Conservation (phyloP, 169 alveolate genomes). For the Theileria parva region DNA sequence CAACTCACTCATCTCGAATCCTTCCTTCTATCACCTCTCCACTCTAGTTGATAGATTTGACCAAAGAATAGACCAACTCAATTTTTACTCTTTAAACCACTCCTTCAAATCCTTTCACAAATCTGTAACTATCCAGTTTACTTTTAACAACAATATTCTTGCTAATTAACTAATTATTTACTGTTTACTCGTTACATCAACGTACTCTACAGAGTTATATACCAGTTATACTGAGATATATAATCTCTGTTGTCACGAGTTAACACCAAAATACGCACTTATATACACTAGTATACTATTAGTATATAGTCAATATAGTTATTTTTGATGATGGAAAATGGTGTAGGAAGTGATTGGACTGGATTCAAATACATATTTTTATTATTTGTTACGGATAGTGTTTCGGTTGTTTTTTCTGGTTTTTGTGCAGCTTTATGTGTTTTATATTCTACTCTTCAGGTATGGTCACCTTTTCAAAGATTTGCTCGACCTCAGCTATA, state of each 20-base stretch:
- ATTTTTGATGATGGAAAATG: too few species aligned
- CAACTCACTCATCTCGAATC: neutral
- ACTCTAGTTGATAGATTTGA: constrained; percentile 8
- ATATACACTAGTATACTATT: too few species aligned
- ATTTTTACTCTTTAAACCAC: neutral
- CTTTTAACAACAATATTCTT: too few species aligned
- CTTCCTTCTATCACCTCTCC: constrained; percentile 17
- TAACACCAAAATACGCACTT: too few species aligned
- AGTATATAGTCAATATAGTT: too few species aligned
- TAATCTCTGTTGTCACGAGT: too few species aligned
- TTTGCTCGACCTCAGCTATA: neutral
- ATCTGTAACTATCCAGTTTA: too few species aligned
- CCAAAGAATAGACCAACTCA: neutral
- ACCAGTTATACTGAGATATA: too few species aligned
- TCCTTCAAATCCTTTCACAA: too few species aligned
- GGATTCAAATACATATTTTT: neutral
- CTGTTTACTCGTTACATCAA: too few species aligned
- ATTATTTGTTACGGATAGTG: neutral
- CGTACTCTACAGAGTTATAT: too few species aligned
- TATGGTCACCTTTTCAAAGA: constrained; percentile 28
- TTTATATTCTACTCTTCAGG: constrained; percentile 37
- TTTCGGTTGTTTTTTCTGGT: constrained; percentile 7
- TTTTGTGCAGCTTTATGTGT: neutral
- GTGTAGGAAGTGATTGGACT: neutral
- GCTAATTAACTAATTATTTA: too few species aligned